These are phyloP conservation scores for Lachancea fermentati DNA, from an alignment of 805 yeast genomes.

Conservation along the genomic window DNA sequence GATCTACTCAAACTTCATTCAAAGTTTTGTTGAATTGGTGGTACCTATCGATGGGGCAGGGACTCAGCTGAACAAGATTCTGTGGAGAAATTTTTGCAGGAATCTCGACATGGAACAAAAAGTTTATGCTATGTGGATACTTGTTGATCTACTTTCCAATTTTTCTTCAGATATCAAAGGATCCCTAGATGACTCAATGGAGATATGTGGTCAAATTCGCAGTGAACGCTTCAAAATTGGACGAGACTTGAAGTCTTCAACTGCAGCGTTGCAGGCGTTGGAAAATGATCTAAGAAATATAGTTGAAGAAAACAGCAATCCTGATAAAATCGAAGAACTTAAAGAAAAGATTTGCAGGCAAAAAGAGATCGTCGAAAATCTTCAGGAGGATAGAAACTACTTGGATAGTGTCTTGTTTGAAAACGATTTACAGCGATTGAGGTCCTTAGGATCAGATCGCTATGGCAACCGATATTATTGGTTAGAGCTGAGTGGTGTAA, in stretches of 20 bases:
- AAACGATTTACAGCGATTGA: conserved; percentile 71
- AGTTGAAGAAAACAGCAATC: conserved; percentile 17
- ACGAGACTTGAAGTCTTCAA: conserved; percentile 23
- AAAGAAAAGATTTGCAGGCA: conserved; percentile 25
- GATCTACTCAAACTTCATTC: conserved; percentile 31
- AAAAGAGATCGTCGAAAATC: conserved; percentile 32
- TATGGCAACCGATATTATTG: conserved; percentile 90
- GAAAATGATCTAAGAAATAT: background rate
- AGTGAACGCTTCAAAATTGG: conserved; percentile 31
- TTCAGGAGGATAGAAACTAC: conserved; percentile 43
- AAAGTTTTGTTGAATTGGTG: conserved; percentile 48
- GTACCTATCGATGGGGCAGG: conserved; percentile 37
- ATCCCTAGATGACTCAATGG: conserved; percentile 30
- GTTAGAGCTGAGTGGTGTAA: conserved; percentile 84
- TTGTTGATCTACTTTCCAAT: conserved; percentile 50
- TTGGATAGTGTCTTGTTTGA: conserved; percentile 60
- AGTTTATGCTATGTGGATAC: conserved; percentile 50
- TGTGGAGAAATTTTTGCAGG: conserved; percentile 49
- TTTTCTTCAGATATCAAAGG: conserved; percentile 30
- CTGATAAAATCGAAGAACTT: conserved; percentile 9
- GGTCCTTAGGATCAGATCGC: conserved; percentile 75
- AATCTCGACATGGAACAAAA: conserved; percentile 49
- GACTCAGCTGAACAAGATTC: conserved; percentile 31
- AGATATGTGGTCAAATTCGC: conserved; percentile 28
- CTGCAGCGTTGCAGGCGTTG: conserved; percentile 4